phyloP scores from a whole-genome alignment of 441 rosid genomes.

The Adansonia rubrostipa region DNA sequence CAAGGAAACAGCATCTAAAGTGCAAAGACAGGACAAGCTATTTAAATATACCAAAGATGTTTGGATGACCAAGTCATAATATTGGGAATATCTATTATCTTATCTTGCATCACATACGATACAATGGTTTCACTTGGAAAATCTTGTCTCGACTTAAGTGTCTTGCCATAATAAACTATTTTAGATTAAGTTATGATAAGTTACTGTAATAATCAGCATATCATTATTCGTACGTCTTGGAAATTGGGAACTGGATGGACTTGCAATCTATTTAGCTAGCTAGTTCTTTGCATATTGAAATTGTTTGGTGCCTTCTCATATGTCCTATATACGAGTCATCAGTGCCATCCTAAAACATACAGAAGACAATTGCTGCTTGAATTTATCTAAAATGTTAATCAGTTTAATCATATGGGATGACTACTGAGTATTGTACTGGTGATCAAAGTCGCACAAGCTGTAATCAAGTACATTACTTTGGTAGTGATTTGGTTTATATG shows the following conservation, averaged over 20 bases:
- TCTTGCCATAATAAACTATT: not conserved
- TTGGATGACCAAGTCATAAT: not conserved
- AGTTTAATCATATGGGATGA: not conserved
- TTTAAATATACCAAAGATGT: not conserved
- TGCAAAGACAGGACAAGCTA: not conserved
- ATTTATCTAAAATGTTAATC: not conserved
- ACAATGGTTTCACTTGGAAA: not conserved
- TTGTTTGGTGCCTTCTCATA: too few relatives aligned
- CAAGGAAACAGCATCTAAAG: too few relatives aligned
- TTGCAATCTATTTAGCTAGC: not conserved
- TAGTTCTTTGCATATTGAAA: too few relatives aligned
- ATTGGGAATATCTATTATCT: too few relatives aligned
- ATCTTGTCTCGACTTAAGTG: not conserved
- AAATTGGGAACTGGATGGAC: too few relatives aligned
- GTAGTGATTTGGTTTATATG: not conserved
- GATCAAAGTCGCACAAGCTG: not conserved
- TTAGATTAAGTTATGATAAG: not conserved
- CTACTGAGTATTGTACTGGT: not conserved
- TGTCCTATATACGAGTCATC: not conserved
- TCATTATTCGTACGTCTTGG: not conserved
- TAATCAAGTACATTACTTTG: not conserved
- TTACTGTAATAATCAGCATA: not conserved
- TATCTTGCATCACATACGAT: not conserved
- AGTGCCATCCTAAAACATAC: not conserved
- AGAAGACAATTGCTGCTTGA: conserved; percentile 8